Evolutionary conservation across 768 basidiomycete species (phyloP).

Genomic region (Mycena amicta): DNA sequence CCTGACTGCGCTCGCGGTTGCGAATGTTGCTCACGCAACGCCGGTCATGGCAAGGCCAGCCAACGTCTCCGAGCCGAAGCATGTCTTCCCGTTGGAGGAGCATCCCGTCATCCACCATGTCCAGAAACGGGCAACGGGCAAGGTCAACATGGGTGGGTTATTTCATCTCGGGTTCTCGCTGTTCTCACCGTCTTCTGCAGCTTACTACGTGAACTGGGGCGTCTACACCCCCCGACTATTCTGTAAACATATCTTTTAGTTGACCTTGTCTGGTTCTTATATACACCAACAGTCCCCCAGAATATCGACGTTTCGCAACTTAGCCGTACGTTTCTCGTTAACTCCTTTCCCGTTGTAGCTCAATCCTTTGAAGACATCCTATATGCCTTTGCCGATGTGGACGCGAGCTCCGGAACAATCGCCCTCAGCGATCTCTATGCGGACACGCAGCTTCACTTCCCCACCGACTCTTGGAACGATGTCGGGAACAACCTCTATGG

Average conservation of each 20-base stretch:
- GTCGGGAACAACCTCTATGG: conserved; percentile 80
- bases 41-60: conserved; percentile 58
- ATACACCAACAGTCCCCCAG: conserved; percentile 53
- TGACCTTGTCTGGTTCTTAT: conserved; percentile 8
- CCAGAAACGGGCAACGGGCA: conserved; percentile 41
- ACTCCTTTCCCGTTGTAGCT: background rate
- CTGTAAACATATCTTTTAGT: conserved; percentile 40
- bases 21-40: conserved; percentile 38
- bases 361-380: conserved; percentile 50
- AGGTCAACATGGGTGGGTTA: conserved; percentile 34
- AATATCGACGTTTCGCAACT: conserved; percentile 60
- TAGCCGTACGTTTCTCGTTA: conserved; percentile 53
- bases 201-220: conserved; percentile 67
- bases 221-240: conserved; percentile 52
- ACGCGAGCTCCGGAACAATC: conserved; percentile 61
- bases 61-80: conserved; percentile 44
- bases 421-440: conserved; percentile 73
- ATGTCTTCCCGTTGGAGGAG: conserved; percentile 34
- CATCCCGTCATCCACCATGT: conserved; percentile 42
- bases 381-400: conserved; percentile 80
- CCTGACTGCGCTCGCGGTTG: conserved; percentile 9
- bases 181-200: conserved; percentile 26
- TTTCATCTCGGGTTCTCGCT: background rate
- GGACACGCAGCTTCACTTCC: conserved; percentile 63
- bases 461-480: conserved; percentile 74